These are phyloP conservation scores for Rhizopus sp. DNA, from an alignment of 371 early-diverging fungal genomes.

Conservation along the genomic window DNA sequence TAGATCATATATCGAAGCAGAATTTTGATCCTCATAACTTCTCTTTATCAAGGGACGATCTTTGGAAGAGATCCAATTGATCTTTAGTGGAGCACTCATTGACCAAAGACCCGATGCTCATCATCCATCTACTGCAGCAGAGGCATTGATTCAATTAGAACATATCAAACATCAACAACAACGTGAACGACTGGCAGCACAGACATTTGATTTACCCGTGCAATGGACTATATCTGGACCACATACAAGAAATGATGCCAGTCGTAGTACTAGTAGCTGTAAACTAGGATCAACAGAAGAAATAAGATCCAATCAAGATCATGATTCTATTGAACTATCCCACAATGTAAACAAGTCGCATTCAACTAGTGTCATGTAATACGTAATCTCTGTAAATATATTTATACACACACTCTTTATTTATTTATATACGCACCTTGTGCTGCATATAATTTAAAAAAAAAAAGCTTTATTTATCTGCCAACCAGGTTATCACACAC, in stretches of 20 bases:
- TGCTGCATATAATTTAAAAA: too few species aligned
- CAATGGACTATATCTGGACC: conserved; percentile 9
- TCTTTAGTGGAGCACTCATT: conserved; percentile 49
- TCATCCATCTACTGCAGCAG: conserved; percentile 53
- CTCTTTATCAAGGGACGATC: conserved; percentile 30
- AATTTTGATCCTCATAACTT: not conserved
- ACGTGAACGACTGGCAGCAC: conserved; percentile 11
- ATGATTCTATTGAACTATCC: not conserved
- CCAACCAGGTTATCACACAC: too few species aligned
- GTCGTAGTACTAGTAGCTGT: not conserved
- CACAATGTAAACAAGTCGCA: not conserved
- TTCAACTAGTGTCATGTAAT: too few species aligned
- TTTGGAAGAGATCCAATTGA: conserved; percentile 49
- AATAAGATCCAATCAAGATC: not conserved
- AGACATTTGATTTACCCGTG: conserved; percentile 9
- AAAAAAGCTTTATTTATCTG: too few species aligned
- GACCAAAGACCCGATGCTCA: conserved; percentile 49
- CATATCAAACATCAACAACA: conserved; percentile 24
- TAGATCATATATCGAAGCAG: not conserved
- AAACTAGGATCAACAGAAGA: not conserved
- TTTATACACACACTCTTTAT: too few species aligned
- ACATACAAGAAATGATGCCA: not conserved
- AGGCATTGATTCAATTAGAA: conserved; percentile 34
- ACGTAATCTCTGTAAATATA: too few species aligned
- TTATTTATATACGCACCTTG: too few species aligned